Base-by-base conservation (phyloP, 2,329 filamentous ascomycete species). In the Aspergillus aculeatus region DNA sequence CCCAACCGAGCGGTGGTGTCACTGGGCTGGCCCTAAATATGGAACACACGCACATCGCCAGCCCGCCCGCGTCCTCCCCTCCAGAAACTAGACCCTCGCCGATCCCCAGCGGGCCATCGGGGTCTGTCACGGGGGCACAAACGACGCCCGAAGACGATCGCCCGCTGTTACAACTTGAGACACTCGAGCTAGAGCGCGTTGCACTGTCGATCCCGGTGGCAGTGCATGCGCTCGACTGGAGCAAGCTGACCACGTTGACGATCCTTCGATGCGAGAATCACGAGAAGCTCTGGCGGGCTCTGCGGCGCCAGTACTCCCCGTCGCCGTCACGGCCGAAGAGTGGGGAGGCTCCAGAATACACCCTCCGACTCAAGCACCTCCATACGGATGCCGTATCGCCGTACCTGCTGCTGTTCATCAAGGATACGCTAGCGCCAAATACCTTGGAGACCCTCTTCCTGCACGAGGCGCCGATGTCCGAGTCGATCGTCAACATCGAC, bases 361-460 rank as follows among this genome's bases (percentile, higher is more conserved):
- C 82, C 57, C 79, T 95, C 11, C 85, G 84, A 5, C 77, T 95
- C 54, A 92, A 88, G 74, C 84, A 88, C 64, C 83, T 95, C 14
- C 89, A 93, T 68, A 91, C 89, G 1, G 90, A 95, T 73, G 82
- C 82, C 12, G 87, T 90, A 2, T 90, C 89, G 1, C 79, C 84
- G 7, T 81, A 87, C 24, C 77, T 95, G 16, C 85, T 95, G 56
- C 81, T 82, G 1, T 94, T 95, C 69, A 80, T 95, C 62, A 90
- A 89, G 67, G 89, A 93, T 62, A 88, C 89, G 0, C 80, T 95
- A 41, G 88, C 87, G 21, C 91, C 91, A 1, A 91, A 95, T 72
- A 89, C 86, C 29, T 79, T 95, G n/a, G 89, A 95, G 73, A 87
- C 87, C 9, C 80, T 95, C 10, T 92, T 92, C 71, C 75, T 95